Evolutionary conservation across 2,329 filamentous ascomycete genomes (phyloP).

Genomic region (Phaeosphaeriaceae sp.): DNA sequence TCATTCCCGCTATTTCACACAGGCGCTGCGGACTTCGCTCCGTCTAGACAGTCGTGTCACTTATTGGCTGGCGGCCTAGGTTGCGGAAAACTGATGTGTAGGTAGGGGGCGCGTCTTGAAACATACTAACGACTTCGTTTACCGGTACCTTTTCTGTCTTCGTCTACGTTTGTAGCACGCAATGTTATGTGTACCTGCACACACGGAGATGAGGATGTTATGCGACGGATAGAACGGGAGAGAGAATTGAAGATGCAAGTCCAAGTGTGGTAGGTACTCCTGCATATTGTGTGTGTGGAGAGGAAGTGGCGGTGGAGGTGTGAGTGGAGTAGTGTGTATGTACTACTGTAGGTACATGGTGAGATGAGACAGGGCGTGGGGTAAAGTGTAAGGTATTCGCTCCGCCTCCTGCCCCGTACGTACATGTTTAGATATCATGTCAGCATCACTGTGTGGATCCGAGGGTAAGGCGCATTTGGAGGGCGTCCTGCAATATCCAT

Average conservation of each 20-base stretch:
- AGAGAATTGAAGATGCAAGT: neutral
- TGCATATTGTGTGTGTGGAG: neutral
- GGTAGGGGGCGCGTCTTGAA: neutral
- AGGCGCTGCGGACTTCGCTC: neutral
- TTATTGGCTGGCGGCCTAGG: neutral
- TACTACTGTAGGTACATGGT: neutral
- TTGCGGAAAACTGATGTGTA: neutral
- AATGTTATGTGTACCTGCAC: neutral
- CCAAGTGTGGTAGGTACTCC: neutral
- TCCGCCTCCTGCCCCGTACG: neutral
- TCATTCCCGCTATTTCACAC: neutral
- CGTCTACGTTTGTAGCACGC: neutral
- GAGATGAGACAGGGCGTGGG: neutral
- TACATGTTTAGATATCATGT: too few species aligned
- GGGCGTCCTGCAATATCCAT: neutral
- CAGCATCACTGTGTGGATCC: neutral
- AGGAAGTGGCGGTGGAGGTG: neutral
- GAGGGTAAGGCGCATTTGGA: neutral
- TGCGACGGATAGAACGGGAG: neutral
- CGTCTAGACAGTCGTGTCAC: neutral
- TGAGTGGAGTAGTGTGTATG: neutral
- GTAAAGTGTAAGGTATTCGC: neutral
- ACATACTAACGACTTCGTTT: neutral
- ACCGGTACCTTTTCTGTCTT: neutral
- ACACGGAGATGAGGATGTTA: neutral